Percentiles rank a stretch among this genome's conserved stretches.
These are phyloP conservation scores for Thielaviopsis punctulata DNA, from an alignment of 2,329 filamentous ascomycete species.

Conservation along the genomic window DNA sequence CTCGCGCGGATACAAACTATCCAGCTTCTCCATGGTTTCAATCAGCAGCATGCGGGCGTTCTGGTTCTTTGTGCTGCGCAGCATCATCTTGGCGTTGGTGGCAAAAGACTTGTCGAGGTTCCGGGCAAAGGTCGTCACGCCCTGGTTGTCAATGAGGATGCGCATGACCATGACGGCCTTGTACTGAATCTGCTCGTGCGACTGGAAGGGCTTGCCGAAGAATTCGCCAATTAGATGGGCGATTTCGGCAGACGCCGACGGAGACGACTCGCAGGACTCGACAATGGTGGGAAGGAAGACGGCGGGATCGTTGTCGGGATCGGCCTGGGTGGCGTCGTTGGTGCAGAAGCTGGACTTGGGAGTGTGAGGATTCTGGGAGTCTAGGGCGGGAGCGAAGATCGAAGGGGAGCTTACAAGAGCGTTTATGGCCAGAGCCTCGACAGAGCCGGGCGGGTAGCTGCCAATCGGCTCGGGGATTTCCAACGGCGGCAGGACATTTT, in stretches of 20 bases:
- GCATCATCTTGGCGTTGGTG: slow-evolving; percentile 53
- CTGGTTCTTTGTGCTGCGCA: slow-evolving; percentile 53
- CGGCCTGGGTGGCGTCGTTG: slow-evolving; percentile 5
- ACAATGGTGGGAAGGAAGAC: slow-evolving; percentile 86
- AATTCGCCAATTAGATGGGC: slow-evolving; percentile 69
- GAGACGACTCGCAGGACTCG: slow-evolving; percentile 85
- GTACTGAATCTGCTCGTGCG: slow-evolving; percentile 61
- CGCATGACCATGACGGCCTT: slow-evolving; percentile 91
- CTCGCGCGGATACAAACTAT: slow-evolving; percentile 21
- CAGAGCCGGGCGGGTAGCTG: slow-evolving; percentile 6
- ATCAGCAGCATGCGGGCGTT: slow-evolving; percentile 72
- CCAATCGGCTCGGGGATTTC: background rate
- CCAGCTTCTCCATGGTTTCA: slow-evolving; percentile 69
- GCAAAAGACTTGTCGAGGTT: slow-evolving; percentile 79
- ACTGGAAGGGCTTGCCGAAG: slow-evolving; percentile 53
- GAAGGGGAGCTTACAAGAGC: slow-evolving; percentile 4
- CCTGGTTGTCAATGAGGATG: slow-evolving; percentile 84
- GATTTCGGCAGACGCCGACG: slow-evolving; percentile 65
- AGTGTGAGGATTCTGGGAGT: background rate
- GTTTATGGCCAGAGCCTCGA: slow-evolving; percentile 8
- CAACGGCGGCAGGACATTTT: background rate
- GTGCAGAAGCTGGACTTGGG: slow-evolving; percentile 8
- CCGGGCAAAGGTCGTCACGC: slow-evolving; percentile 63
- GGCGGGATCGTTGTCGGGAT: slow-evolving; percentile 48
- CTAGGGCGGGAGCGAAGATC: background rate